phyloP scores from a whole-genome alignment of 2,329 filamentous ascomycete genomes.

The Hypoxylon sp. region DNA sequence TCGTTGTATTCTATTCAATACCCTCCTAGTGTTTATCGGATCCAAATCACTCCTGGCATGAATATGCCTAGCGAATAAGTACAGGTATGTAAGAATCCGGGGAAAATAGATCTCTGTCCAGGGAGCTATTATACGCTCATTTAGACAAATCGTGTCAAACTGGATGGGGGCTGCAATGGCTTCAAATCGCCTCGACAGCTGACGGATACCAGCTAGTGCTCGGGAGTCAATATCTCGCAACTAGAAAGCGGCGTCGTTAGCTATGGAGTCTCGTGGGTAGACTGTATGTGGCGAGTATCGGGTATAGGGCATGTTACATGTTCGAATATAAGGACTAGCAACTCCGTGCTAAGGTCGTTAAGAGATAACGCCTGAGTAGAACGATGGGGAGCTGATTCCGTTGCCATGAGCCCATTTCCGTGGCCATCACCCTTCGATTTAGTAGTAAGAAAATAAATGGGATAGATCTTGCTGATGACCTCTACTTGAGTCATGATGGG shows the following conservation, averaged over 20 bases:
- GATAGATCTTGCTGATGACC: constrained; percentile 16
- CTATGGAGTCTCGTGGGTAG: background rate
- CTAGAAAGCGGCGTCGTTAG: constrained; percentile 49
- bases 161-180: constrained; percentile 59
- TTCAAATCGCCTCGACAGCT: constrained; percentile 57
- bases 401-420: constrained; percentile 38
- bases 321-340: constrained; percentile 59
- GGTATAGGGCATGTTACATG: constrained; percentile 52
- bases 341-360: constrained; percentile 58
- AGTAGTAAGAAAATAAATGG: constrained; percentile 12
- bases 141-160: constrained; percentile 58
- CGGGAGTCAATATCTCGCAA: constrained; percentile 55
- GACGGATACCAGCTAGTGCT: constrained; percentile 55
- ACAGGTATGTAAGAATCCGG: constrained; percentile 54
- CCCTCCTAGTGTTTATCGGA: constrained; percentile 52
- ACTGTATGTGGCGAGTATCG: constrained; percentile 2
- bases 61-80: constrained; percentile 58
- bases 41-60: constrained; percentile 58
- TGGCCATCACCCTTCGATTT: constrained; percentile 11
- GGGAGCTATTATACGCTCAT: constrained; percentile 54
- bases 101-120: constrained; percentile 54
- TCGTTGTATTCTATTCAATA: constrained; percentile 55
- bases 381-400: constrained; percentile 13
- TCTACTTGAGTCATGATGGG: constrained; percentile 32
- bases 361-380: constrained; percentile 48